A percentile compares a stretch with the other conserved stretches of the same genome.
Evolutionary conservation across 208 protist genomes (phyloP).

Genomic region (Blechomonas ayalai): DNA sequence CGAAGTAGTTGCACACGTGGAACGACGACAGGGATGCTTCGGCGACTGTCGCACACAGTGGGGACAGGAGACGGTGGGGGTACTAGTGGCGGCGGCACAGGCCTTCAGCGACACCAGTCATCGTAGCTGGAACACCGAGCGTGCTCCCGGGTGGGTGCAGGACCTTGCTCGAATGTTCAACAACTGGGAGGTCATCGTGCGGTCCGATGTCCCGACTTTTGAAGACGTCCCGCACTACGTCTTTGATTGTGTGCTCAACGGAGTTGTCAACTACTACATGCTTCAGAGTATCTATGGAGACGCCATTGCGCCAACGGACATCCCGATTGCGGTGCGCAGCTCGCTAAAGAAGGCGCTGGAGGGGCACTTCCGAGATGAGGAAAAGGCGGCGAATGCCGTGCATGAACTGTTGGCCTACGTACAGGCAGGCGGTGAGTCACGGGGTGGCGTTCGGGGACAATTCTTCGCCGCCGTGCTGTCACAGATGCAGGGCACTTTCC

Average conservation of each 20-base stretch:
- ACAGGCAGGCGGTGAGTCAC: conserved; percentile 19
- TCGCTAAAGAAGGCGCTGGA: conserved; percentile 45
- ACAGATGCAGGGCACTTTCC: conserved; percentile 80
- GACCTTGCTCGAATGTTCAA: conserved; percentile 78
- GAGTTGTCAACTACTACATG: conserved; percentile 55
- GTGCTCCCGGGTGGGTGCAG: conserved; percentile 70
- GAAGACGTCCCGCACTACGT: conserved; percentile 74
- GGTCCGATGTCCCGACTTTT: conserved; percentile 52
- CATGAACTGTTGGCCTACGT: conserved; percentile 71
- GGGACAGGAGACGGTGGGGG: conserved; percentile 47
- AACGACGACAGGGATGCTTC: conserved; percentile 36
- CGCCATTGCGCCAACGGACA: conserved; percentile 31
- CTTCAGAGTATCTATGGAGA: conserved; percentile 65
- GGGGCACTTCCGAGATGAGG: conserved; percentile 63
- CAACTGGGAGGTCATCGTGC: conserved; percentile 83
- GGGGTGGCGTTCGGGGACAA: conserved; percentile 38
- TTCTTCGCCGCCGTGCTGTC: conserved; percentile 74
- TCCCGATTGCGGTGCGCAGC: conserved; percentile 28
- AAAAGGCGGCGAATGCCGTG: conserved; percentile 45
- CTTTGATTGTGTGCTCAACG: conserved; percentile 74
- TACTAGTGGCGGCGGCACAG: conserved; percentile 34
- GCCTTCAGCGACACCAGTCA: conserved; percentile 47
- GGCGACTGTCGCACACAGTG: conserved; percentile 26
- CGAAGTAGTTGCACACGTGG: conserved; percentile 46
- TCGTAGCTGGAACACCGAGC: conserved; percentile 29